phyloP scores from a whole-genome alignment of 129 eudicot species.

The Sambucus nigra region DNA sequence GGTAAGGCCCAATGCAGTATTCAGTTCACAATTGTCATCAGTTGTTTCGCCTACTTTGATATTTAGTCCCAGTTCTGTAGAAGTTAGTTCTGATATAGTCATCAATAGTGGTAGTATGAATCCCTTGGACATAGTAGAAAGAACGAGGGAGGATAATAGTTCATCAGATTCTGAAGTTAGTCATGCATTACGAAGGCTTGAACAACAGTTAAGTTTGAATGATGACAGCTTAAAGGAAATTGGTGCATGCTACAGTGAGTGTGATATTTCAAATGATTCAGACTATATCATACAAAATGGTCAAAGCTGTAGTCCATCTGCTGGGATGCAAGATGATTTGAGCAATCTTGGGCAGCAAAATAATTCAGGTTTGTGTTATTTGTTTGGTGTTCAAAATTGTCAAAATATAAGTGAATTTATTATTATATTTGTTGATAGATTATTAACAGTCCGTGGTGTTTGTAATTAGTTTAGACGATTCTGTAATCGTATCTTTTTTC shows the following conservation, averaged over 20 bases:
- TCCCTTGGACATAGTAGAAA: slow-evolving; percentile 25
- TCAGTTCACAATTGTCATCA: slow-evolving; percentile 32
- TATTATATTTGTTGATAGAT: background rate
- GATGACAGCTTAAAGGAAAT: slow-evolving; percentile 48
- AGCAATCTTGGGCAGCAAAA: slow-evolving; percentile 26
- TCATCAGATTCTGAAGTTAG: slow-evolving; percentile 35
- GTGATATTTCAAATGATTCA: slow-evolving; percentile 34
- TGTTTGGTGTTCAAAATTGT: slow-evolving; percentile 15
- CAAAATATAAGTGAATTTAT: background rate
- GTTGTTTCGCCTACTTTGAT: slow-evolving; percentile 40
- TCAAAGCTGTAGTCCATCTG: slow-evolving; percentile 12
- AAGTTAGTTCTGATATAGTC: slow-evolving; percentile 51
- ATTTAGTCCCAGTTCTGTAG: slow-evolving; percentile 62
- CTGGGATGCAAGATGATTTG: slow-evolving; percentile 28
- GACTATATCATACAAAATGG: slow-evolving; percentile 20
- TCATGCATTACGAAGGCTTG: slow-evolving; percentile 55
- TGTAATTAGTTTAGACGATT: background rate
- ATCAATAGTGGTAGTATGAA: slow-evolving; percentile 33
- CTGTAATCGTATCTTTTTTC: background rate
- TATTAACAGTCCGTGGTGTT: background rate
- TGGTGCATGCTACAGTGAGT: slow-evolving; percentile 26
- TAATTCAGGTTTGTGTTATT: slow-evolving; percentile 43
- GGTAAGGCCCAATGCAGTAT: slow-evolving; percentile 47
- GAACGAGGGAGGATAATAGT: slow-evolving; percentile 24
- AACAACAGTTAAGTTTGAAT: slow-evolving; percentile 72